Evolutionary conservation across 2,329 filamentous ascomycete species (phyloP).

Genomic region (Verticillium zaregamsianum): DNA sequence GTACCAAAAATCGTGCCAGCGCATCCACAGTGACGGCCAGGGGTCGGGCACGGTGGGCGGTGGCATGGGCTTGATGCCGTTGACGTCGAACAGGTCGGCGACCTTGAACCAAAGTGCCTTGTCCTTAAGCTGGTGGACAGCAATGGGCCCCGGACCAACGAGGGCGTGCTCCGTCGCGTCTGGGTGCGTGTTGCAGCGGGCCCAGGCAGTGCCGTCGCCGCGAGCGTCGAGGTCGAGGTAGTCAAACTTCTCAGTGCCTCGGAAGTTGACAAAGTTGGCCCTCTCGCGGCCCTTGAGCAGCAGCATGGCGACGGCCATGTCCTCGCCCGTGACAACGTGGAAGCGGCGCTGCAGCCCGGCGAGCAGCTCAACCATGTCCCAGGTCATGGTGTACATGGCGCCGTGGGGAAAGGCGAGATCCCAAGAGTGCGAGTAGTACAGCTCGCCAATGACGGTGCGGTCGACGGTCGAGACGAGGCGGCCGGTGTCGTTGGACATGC

Average conservation of each 20-base stretch:
- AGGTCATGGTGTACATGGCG: slow-evolving; percentile 27
- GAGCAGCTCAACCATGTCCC: slow-evolving; percentile 25
- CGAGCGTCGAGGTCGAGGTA: slow-evolving; percentile 22
- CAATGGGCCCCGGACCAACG: slow-evolving; percentile 16
- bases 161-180: slow-evolving; percentile 19
- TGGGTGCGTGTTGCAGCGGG: slow-evolving; percentile 18
- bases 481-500: slow-evolving; percentile 7
- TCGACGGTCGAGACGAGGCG: slow-evolving; percentile 11
- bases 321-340: slow-evolving; percentile 22
- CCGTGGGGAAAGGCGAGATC: slow-evolving; percentile 25
- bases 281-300: slow-evolving; percentile 19
- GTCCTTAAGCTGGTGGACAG: slow-evolving; percentile 23
- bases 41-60: not conserved
- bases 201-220: slow-evolving; percentile 22
- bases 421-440: slow-evolving; percentile 18
- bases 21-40: not conserved
- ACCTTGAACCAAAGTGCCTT: slow-evolving; percentile 20
- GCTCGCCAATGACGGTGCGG: slow-evolving; percentile 23
- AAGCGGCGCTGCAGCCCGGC: slow-evolving; percentile 18
- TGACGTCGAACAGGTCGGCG: slow-evolving; percentile 22
- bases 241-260: slow-evolving; percentile 24
- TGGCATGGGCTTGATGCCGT: slow-evolving; percentile 18
- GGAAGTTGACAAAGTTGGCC: slow-evolving; percentile 22
- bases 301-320: slow-evolving; percentile 22
- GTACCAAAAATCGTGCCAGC: slow-evolving; percentile 20